Percentiles rank a stretch among this genome's conserved stretches.
These are phyloP conservation scores for Nakataea oryzae DNA, from an alignment of 2,329 filamentous ascomycete genomes.

Conservation along the genomic window DNA sequence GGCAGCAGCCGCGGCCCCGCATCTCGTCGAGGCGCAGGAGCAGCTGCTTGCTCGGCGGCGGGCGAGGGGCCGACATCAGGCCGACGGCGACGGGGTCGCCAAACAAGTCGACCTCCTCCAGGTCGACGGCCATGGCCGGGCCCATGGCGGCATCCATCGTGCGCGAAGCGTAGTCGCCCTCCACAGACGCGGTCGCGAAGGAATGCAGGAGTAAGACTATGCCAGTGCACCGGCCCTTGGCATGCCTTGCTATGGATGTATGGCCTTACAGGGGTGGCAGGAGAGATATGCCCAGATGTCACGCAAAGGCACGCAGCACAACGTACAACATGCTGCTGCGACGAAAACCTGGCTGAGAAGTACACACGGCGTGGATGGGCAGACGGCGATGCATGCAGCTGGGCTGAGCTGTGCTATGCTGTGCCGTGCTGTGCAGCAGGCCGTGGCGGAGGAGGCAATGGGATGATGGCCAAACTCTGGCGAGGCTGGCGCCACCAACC, in stretches of 20 bases:
- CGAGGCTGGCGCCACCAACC: neutral
- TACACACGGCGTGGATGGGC: too few relatives aligned
- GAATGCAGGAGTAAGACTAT: neutral
- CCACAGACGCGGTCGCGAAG: neutral
- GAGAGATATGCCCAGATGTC: too few relatives aligned
- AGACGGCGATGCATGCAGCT: too few relatives aligned
- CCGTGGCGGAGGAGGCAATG: too few relatives aligned
- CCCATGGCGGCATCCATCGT: conserved; percentile 40
- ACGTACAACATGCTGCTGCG: neutral
- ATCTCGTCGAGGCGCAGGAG: conserved; percentile 68
- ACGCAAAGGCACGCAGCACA: neutral
- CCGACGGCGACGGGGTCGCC: conserved; percentile 24
- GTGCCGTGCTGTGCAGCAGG: too few relatives aligned
- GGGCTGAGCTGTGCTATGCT: too few relatives aligned
- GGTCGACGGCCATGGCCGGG: conserved; percentile 48
- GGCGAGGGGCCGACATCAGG: conserved; percentile 35
- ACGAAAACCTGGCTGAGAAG: neutral
- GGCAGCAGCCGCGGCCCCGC: conserved; percentile 65
- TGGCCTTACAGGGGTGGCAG: neutral
- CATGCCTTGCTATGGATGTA: too few relatives aligned
- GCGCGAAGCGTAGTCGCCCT: neutral
- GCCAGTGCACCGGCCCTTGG: neutral
- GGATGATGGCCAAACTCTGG: neutral
- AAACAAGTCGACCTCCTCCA: conserved; percentile 55
- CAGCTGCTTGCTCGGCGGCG: conserved; percentile 53